Base-by-base conservation (phyloP, 2,329 filamentous ascomycete species). In the Xylaria digitata region DNA sequence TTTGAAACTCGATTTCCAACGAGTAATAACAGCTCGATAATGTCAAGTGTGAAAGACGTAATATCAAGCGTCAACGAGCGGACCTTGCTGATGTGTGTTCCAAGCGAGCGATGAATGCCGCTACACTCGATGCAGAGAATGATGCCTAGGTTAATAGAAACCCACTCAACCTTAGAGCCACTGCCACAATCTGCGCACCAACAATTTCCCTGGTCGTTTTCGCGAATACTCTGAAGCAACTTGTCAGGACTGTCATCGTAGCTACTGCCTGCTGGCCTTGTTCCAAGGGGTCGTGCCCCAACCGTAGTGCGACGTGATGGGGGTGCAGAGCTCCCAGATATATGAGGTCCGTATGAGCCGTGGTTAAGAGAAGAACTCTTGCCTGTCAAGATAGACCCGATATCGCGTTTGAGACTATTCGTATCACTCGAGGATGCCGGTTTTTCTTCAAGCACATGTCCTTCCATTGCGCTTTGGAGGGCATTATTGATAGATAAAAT, bases 121-220 rank as follows among this genome's bases (percentile, higher is more conserved):
- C 94, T 97, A 81, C 96, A 99, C 79, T 99, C 95, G 77, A 97
- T 97, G 81, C 96, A 99, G 21, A 99, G 86, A 61, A 99, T 90
- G 66, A 99, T 97, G 52, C 93, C 96, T 4, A 99, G 85, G 75
- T 99, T 99, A 80, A 99, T 97, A 0, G 96, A 98, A 32, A 98
- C 96, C 96, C 96, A 99, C 79, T 99, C 96, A 23, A 97, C 94
- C 82, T 97, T 98, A 75, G 90, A 88, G 40, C 92, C 91, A 7
- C 94, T 96, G 11, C 93, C 92, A 76, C 96, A 99, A 78, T 99
- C 96, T 17, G 96, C 96, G 77, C 96, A 99, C 87, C 91, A 92
- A 72, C 89, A 91, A 79, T 99, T 99, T 46, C 93, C 94, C 74
- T 97, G 92, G 75, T 99, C 96, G 56, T 91, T 92, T 65, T 96